These are phyloP conservation scores for Kernera saxatilis DNA, from an alignment of 345 rosid species.

Conservation along the genomic window DNA sequence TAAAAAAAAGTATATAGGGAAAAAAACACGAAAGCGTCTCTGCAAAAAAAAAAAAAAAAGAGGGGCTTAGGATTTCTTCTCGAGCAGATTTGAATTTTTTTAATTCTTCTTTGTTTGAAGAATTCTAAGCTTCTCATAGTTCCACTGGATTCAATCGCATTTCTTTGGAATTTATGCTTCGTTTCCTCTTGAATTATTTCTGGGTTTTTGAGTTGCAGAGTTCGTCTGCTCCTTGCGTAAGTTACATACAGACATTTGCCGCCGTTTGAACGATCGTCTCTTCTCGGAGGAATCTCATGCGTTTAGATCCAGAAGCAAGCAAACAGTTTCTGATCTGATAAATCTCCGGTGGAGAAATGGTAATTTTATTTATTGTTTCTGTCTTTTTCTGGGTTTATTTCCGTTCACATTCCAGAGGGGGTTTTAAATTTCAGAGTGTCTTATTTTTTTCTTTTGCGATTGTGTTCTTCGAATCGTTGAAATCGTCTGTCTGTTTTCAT, in stretches of 20 bases:
- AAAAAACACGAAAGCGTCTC: neutral
- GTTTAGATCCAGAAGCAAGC: constrained; percentile 40
- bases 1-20: neutral
- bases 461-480: neutral
- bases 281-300: constrained; percentile 19
- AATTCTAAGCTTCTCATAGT: constrained; percentile 39
- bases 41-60: neutral
- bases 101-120: constrained; percentile 22
- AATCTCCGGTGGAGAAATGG: constrained; percentile 21
- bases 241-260: constrained; percentile 1
- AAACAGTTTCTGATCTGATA: constrained; percentile 7
- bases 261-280: constrained; percentile 28
- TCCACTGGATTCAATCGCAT: neutral
- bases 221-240: constrained; percentile 1
- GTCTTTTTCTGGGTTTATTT: neutral
- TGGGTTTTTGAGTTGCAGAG: constrained; percentile 13
- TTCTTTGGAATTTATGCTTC: neutral
- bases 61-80: constrained; percentile 40
- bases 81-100: constrained; percentile 10
- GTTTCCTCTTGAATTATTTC: neutral
- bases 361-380: neutral
- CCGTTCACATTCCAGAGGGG: neutral
- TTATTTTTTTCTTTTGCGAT: neutral
- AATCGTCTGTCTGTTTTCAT: neutral
- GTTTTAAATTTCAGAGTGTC: neutral